Base-by-base conservation (phyloP, 495 filamentous ascomycete genomes). In the Trichodelitschia bisporula region DNA sequence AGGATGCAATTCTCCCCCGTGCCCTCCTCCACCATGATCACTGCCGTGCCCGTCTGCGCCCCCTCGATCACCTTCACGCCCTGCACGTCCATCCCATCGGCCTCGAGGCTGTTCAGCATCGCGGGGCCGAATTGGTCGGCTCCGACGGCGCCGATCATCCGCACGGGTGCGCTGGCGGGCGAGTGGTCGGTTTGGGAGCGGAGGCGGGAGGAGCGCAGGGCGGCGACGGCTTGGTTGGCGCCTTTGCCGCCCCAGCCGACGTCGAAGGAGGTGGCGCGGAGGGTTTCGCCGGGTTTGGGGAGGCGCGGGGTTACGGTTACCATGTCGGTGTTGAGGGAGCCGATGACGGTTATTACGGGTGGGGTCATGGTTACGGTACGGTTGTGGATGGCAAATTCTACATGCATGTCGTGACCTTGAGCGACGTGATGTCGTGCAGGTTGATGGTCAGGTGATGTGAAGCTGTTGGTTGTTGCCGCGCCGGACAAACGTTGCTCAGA, bases 301-400 rank as follows among this genome's bases (percentile, higher is more conserved):
- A 91, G 60, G 23, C 86, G 79, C 0, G 77, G 60, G 18, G 84
- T 90, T 35, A 72, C 64, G 23, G 78, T 79, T 26, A 89, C 72
- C 36, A 93, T 69, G 55, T 97, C 86, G 39, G 68, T 76, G 52
- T 95, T 95, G 30, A 97, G 69, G 27, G 83, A 92, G 40, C 86
- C 86, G 35, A 97, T 68, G 28, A 92, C 63, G 19, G 71, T 69
- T 45, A 95, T 69, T n/a, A n/a, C n/a, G n/a, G n/a, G n/a, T n/a
- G n/a, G n/a, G n/a, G n/a, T n/a, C n/a, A n/a, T n/a, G n/a, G n/a
- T n/a, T n/a, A n/a, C n/a, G n/a, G n/a, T n/a, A n/a, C n/a, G n/a
- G n/a, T n/a, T n/a, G n/a, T n/a, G n/a, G n/a, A n/a, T n/a, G n/a
- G n/a, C n/a, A n/a, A n/a, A n/a, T n/a, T n/a, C n/a, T n/a, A n/a